Percentiles rank a stretch among this genome's conserved stretches.
These are phyloP conservation scores for Linum trigynum DNA, from an alignment of 345 rosid species.

Conservation along the genomic window DNA sequence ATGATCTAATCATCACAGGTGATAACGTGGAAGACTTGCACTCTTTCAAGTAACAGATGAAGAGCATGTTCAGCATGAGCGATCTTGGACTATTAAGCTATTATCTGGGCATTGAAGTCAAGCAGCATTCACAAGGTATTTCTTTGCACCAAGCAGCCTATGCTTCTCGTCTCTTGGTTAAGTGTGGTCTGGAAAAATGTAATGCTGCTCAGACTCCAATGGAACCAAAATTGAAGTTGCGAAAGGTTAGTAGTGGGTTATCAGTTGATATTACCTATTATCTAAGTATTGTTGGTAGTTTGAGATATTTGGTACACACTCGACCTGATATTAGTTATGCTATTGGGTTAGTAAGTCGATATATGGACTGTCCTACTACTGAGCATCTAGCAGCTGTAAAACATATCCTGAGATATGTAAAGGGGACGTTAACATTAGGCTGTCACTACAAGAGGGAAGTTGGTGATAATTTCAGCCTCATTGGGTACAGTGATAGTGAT, in stretches of 20 bases:
- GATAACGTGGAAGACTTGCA: not conserved
- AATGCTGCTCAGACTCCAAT: not conserved
- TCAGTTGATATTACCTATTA: not conserved
- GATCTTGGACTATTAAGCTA: slow-evolving; percentile 1
- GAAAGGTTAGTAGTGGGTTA: not conserved
- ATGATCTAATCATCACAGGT: slow-evolving; percentile 6
- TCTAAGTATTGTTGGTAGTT: not conserved
- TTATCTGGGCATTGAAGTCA: slow-evolving; percentile 4
- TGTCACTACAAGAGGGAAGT: not conserved
- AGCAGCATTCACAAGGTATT: not conserved
- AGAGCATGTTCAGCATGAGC: not conserved
- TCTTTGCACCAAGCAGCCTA: not conserved
- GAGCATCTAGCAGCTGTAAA: not conserved
- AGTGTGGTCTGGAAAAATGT: not conserved
- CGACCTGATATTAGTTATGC: not conserved
- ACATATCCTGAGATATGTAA: not conserved
- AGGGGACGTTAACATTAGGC: not conserved
- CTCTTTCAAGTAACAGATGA: not conserved
- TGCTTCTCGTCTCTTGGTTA: not conserved
- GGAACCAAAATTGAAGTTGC: not conserved
- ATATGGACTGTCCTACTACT: not conserved
- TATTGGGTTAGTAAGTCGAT: not conserved
- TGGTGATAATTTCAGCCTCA: not conserved
- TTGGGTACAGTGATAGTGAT: not conserved
- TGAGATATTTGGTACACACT: not conserved